phyloP scores from a whole-genome alignment of 129 eudicot species.

The Escallonia herrerae region DNA sequence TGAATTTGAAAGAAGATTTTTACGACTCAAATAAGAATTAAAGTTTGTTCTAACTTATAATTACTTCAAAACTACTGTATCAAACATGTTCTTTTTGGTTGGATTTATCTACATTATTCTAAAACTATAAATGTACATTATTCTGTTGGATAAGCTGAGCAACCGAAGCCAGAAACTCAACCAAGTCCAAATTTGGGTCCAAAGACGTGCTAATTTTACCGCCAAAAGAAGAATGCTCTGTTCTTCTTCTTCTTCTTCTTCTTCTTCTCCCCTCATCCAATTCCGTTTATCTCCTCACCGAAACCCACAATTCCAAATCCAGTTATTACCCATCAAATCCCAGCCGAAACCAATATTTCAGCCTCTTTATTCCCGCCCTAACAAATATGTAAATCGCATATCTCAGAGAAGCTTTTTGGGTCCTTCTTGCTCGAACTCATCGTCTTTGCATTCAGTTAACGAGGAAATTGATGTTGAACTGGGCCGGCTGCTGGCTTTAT shows the following conservation, averaged over 20 bases:
- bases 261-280: constrained; percentile 20
- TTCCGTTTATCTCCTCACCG: constrained; percentile 16
- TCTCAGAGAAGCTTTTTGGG: constrained; percentile 5
- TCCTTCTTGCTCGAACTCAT: constrained; percentile 17
- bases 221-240: constrained; percentile 42
- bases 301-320: constrained; percentile 2
- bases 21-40: no score
- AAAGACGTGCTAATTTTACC: constrained; percentile 35
- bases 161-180: constrained; percentile 12
- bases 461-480: constrained; percentile 62
- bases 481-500: constrained; percentile 51
- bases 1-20: no score
- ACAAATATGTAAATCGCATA: neutral
- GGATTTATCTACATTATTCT: no score
- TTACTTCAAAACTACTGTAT: no score
- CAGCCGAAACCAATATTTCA: constrained; percentile 20
- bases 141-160: no score
- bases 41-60: no score
- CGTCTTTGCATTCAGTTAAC: constrained; percentile 9
- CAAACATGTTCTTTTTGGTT: no score
- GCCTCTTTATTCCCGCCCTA: neutral
- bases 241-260: no score
- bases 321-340: constrained; percentile 15
- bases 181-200: constrained; percentile 4
- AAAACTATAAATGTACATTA: no score